Evolutionary conservation across 2,329 filamentous ascomycete species (phyloP).

Genomic region (Plectosphaerella plurivora): DNA sequence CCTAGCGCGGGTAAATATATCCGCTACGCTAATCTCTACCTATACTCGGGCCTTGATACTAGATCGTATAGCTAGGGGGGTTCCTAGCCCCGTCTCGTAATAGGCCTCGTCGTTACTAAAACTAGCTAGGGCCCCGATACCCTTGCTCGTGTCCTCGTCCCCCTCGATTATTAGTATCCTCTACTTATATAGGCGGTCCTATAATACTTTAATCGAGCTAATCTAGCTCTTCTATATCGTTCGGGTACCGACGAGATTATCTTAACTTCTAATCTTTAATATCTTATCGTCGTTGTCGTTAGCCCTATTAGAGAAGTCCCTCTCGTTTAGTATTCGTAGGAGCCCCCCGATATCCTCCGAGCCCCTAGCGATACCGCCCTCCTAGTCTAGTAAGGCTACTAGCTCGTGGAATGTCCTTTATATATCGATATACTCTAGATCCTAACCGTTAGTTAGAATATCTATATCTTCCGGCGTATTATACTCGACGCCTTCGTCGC

Average conservation of each 20-base stretch:
- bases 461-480: not conserved
- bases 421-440: not conserved
- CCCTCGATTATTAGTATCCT: not conserved
- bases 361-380: not conserved
- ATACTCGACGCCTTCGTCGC: not conserved
- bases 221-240: not conserved
- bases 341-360: not conserved
- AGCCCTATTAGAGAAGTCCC: not conserved
- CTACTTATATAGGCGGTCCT: not conserved
- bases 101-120: too few species aligned
- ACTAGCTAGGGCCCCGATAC: not conserved
- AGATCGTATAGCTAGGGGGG: too few species aligned
- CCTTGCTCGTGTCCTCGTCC: not conserved
- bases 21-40: not conserved
- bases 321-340: not conserved
- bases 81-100: not conserved
- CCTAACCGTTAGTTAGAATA: not conserved
- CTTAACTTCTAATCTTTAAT: not conserved
- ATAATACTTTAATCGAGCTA: not conserved
- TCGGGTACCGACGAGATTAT: not conserved
- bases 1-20: not conserved
- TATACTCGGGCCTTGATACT: not conserved
- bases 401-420: too few species aligned
- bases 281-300: too few species aligned
- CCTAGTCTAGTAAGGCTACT: too few species aligned